These are phyloP conservation scores for Yamadazyma paraphyllophila DNA, from an alignment of 805 yeast species.

Conservation along the genomic window DNA sequence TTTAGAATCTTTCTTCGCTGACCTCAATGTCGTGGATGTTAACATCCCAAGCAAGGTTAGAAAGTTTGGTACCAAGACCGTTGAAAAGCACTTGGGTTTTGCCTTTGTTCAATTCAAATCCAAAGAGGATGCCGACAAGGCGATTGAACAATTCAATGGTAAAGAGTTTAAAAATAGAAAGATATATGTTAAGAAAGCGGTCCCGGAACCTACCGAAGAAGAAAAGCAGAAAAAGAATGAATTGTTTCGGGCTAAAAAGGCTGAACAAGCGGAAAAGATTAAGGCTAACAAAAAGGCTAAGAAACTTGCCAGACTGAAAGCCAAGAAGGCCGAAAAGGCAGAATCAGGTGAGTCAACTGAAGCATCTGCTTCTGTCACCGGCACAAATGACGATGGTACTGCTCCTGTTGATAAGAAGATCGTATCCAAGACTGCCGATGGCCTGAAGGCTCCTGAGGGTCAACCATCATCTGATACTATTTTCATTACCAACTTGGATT, in stretches of 20 bases:
- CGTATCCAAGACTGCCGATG: neutral
- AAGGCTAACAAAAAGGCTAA: slow-evolving; percentile 12
- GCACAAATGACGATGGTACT: neutral
- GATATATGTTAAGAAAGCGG: slow-evolving; percentile 53
- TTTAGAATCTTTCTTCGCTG: slow-evolving; percentile 48
- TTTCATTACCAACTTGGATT: slow-evolving; percentile 60
- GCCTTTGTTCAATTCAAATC: slow-evolving; percentile 56
- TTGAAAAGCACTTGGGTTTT: slow-evolving; percentile 51
- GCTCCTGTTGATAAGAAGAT: neutral
- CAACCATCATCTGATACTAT: slow-evolving; percentile 56
- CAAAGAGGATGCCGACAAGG: slow-evolving; percentile 43
- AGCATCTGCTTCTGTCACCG: too few species aligned
- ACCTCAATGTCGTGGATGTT: slow-evolving; percentile 44
- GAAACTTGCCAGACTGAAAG: slow-evolving; percentile 1
- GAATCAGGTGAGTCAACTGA: neutral
- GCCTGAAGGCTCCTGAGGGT: slow-evolving; percentile 41
- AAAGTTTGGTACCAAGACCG: slow-evolving; percentile 32
- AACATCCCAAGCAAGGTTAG: slow-evolving; percentile 50
- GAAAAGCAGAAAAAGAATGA: slow-evolving; percentile 38
- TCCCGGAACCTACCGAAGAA: slow-evolving; percentile 49
- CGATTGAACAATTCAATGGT: slow-evolving; percentile 42
- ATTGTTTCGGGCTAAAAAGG: slow-evolving; percentile 24
- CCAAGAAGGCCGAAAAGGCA: neutral
- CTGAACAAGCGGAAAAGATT: slow-evolving; percentile 11
- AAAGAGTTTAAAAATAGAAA: slow-evolving; percentile 45